phyloP scores from a whole-genome alignment of 495 filamentous ascomycete species.

The Aspergillus leporis region DNA sequence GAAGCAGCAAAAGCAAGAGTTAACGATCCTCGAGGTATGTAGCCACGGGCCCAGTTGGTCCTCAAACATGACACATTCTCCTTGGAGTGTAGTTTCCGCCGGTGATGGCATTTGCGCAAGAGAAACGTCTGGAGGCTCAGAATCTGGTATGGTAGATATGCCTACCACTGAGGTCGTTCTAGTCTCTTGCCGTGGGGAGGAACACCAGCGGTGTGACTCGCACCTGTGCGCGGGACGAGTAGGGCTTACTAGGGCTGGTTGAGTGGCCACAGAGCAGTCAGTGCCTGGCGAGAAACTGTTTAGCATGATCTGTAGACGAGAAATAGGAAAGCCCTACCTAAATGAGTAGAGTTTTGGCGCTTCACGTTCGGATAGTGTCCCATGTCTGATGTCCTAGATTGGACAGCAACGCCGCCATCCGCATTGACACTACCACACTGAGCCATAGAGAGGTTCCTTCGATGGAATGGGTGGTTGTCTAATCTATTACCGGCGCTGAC shows the following conservation, averaged over 20 bases:
- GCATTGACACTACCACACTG: slow-evolving; percentile 9
- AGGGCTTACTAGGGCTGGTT: slow-evolving; percentile 8
- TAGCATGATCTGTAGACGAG: neutral
- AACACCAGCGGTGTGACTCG: slow-evolving; percentile 11
- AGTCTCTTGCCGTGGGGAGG: slow-evolving; percentile 9
- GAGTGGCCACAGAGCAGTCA: neutral
- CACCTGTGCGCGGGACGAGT: slow-evolving; percentile 8
- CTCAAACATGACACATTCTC: neutral
- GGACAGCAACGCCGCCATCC: neutral
- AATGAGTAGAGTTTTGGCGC: neutral
- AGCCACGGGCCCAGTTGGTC: slow-evolving; percentile 11
- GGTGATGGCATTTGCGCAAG: slow-evolving; percentile 15
- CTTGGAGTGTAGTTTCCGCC: neutral
- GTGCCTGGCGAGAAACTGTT: neutral
- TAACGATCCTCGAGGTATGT: slow-evolving; percentile 5
- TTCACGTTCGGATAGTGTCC: neutral
- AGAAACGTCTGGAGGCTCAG: slow-evolving; percentile 3
- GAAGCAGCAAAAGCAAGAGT: slow-evolving; percentile 23
- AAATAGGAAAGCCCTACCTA: neutral
- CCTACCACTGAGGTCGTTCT: neutral
- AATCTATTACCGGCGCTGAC: slow-evolving; percentile 25
- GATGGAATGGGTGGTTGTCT: slow-evolving; percentile 41
- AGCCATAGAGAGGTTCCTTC: slow-evolving; percentile 23
- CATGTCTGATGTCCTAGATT: neutral
- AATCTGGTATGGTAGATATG: neutral